Conservation (phyloP, 2,329 filamentous ascomycete genomes). For the Gyromitra esculenta region DNA sequence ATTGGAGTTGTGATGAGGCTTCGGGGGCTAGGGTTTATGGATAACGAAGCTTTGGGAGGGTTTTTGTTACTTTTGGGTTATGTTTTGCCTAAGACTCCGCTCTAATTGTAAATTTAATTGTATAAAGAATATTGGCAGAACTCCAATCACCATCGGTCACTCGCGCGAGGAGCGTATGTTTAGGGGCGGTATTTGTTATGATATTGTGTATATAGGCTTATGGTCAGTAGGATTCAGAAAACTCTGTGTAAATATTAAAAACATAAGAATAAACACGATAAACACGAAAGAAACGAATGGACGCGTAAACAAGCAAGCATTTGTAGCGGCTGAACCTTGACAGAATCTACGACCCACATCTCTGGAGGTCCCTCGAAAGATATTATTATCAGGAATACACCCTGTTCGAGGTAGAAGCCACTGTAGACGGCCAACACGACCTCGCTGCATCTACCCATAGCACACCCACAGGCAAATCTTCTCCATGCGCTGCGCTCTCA, state of each 20-base stretch:
- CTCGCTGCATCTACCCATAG: too few species aligned
- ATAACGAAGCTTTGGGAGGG: not conserved
- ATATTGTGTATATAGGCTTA: not conserved
- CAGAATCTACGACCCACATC: too few species aligned
- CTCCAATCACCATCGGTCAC: conserved; percentile 2
- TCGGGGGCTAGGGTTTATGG: not conserved
- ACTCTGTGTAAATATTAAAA: too few species aligned
- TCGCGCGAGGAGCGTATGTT: not conserved
- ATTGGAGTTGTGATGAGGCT: not conserved
- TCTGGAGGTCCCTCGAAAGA: too few species aligned
- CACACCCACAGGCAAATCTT: too few species aligned
- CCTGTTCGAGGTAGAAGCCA: too few species aligned
- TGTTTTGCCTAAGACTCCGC: conserved; percentile 20
- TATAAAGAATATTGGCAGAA: conserved; percentile 8
- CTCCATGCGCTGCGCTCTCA: too few species aligned
- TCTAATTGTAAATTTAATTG: conserved; percentile 38
- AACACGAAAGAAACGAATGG: not conserved
- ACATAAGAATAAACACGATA: not conserved
- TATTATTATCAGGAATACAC: too few species aligned
- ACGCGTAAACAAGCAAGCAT: too few species aligned
- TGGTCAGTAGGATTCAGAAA: not conserved
- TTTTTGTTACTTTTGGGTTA: not conserved
- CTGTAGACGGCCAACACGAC: too few species aligned
- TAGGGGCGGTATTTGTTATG: too few species aligned
- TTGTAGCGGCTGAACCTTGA: too few species aligned